Percentiles rank a stretch among this genome's conserved stretches.
These are phyloP conservation scores for Kernera saxatilis DNA, from an alignment of 345 rosid genomes.

Conservation along the genomic window DNA sequence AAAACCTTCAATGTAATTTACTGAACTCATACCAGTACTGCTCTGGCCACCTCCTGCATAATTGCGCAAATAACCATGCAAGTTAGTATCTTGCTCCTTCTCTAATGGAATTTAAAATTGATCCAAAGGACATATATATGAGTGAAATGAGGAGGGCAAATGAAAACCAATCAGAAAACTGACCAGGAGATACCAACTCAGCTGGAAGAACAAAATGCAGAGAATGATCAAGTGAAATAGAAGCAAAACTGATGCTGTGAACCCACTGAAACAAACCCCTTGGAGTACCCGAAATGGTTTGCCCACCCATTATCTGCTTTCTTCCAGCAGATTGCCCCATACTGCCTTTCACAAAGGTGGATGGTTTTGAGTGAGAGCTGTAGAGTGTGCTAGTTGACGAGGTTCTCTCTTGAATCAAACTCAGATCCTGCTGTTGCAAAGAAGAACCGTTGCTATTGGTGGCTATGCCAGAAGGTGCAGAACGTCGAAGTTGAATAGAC, in stretches of 20 bases:
- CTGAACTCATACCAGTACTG: constrained; percentile 40
- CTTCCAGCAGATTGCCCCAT: constrained; percentile 71
- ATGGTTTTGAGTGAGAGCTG: constrained; percentile 73
- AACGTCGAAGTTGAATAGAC: constrained; percentile 87
- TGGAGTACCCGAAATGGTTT: constrained; percentile 54
- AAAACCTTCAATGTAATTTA: constrained; percentile 78
- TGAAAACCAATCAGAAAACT: constrained; percentile 24
- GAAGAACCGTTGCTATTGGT: constrained; percentile 63
- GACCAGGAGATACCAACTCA: constrained; percentile 71
- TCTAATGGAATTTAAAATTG: neutral
- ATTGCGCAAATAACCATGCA: neutral
- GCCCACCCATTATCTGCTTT: constrained; percentile 78
- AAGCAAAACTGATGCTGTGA: constrained; percentile 88
- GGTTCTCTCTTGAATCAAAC: constrained; percentile 86
- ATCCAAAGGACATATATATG: neutral
- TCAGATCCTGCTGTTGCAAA: constrained; percentile 86
- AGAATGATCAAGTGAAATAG: constrained; percentile 82
- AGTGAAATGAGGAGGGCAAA: neutral
- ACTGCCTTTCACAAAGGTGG: constrained; percentile 84
- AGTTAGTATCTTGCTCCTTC: neutral
- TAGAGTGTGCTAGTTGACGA: constrained; percentile 82
- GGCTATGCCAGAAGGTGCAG: constrained; percentile 77
- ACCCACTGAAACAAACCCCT: constrained; percentile 96
- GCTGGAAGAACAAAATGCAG: constrained; percentile 72
- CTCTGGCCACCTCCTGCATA: constrained; percentile 63